Evolutionary conservation across 106 monocot genomes (phyloP), one percentile per base, ranked within the genome.

Genomic region (Chionographis japonica): DNA sequence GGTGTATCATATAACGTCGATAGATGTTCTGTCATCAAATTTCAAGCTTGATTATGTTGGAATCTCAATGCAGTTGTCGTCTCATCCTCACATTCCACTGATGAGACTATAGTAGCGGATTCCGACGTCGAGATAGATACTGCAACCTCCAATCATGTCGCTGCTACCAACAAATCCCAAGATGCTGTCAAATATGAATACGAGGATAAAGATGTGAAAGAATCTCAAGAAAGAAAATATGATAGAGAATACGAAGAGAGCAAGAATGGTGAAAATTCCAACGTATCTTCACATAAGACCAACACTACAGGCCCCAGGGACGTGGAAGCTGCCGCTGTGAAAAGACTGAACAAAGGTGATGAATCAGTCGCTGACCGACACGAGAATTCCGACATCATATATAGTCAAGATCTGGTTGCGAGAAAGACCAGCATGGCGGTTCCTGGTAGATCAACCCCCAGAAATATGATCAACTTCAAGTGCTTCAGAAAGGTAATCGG

Each of bases 71-170:
- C 84, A 92, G 97, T 82, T 83, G 37, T 84, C 50, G 74, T 97
- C 42, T 74, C 93, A 55, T 93, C 93, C 10, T 98, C 90, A 53
- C 78, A 90, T 72, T 93, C 98, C 12, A 98, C 90, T 12, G 93
- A 93, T 77, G 98, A 90, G 64, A 98, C 98, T 41, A 81, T 98
- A 65, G 92, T 98, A 56, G 90, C 80, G 39, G 98, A 93, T 68
- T 98, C 98, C 50, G 93, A 98, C 65, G 61, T 88, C 49, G 98
- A 98, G 68, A 79, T 81, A 13, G 98, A 93, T 40, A 81, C 87
- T 49, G 92, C 81, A 56, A 75, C 74, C 50, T 87, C 97, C 8
- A 61, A 53, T 65, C 75, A 51, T 57, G 57, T 56, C 54, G 55
- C 12, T 57, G 42, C 50, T 14, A 19, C 46, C 62, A n/a, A 46